phyloP scores from a whole-genome alignment of 176 grass and related monocot species.

The Oryza glumipatula region DNA sequence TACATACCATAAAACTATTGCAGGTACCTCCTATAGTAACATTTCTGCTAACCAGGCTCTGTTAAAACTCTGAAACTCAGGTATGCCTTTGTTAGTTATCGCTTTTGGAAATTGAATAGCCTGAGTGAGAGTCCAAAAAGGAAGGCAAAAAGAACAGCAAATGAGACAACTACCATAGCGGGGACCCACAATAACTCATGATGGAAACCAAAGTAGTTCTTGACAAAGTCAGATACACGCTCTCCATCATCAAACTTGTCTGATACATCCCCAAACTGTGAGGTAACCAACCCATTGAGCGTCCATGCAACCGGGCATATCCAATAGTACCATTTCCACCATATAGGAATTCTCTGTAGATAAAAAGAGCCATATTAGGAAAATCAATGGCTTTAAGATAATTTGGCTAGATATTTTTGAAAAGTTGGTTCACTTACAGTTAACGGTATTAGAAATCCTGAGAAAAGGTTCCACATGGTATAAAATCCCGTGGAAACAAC shows the following conservation, averaged over 20 bases:
- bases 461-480: conserved; percentile 76
- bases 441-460: conserved; percentile 67
- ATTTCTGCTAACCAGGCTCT: background rate
- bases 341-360: conserved; percentile 69
- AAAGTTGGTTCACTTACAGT: conserved; percentile 51
- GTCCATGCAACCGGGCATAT: conserved; percentile 72
- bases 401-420: too few relatives aligned
- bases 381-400: background rate
- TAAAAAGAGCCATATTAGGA: background rate
- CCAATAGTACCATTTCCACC: conserved; percentile 94
- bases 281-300: conserved; percentile 66
- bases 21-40: background rate
- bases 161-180: conserved; percentile 44
- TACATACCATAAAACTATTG: background rate
- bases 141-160: conserved; percentile 17
- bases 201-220: conserved; percentile 61
- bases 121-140: conserved; percentile 55
- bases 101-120: conserved; percentile 77
- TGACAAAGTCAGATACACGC: conserved; percentile 48
- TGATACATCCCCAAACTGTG: conserved; percentile 70
- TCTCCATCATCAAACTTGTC: background rate
- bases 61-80: background rate
- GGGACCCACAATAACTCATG: conserved; percentile 57
- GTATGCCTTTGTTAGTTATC: conserved; percentile 20
- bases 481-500: conserved; percentile 61